Percentiles rank a stretch among this genome's conserved stretches.
phyloP scores from a whole-genome alignment of 2,329 filamentous ascomycete species.

The Emergomyces pasteurianus region DNA sequence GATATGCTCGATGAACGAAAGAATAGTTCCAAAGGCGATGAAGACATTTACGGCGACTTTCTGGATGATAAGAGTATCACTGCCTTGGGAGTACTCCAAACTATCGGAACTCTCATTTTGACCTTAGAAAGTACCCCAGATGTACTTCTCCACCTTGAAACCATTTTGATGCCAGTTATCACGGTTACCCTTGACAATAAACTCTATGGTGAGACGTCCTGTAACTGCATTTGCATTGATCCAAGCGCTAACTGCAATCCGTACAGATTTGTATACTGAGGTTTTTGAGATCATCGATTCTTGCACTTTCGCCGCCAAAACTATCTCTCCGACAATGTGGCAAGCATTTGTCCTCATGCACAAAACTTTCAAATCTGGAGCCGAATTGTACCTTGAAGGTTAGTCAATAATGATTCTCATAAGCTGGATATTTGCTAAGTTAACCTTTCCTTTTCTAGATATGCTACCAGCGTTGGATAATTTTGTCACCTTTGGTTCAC shows the following conservation, averaged over 20 bases:
- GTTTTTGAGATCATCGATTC: conserved; percentile 98
- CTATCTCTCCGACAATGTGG: conserved; percentile 96
- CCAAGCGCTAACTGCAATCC: conserved; percentile 12
- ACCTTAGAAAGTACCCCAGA: conserved; percentile 96
- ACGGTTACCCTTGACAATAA: conserved; percentile 95
- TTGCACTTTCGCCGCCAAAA: conserved; percentile 95
- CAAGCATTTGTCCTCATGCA: conserved; percentile 95
- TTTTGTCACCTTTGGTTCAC: conserved; percentile 85
- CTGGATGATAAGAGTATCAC: conserved; percentile 98
- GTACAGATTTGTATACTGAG: conserved; percentile 81
- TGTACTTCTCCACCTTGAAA: conserved; percentile 86
- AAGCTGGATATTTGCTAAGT: conserved; percentile 1
- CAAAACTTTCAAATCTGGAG: conserved; percentile 90
- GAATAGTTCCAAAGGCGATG: conserved; percentile 57
- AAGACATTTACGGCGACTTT: conserved; percentile 77
- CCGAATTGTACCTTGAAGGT: conserved; percentile 84
- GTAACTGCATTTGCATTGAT: neutral
- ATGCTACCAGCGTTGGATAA: conserved; percentile 98
- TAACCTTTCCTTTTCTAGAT: conserved; percentile 39
- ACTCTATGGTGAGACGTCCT: conserved; percentile 56
- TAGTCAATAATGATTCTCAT: conserved; percentile 5
- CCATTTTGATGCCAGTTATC: conserved; percentile 93
- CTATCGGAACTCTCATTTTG: conserved; percentile 91
- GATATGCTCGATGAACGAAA: conserved; percentile 77
- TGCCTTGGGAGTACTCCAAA: conserved; percentile 88